Conservation (phyloP, 345 rosid genomes). For the Raphanus raphanistrum region DNA sequence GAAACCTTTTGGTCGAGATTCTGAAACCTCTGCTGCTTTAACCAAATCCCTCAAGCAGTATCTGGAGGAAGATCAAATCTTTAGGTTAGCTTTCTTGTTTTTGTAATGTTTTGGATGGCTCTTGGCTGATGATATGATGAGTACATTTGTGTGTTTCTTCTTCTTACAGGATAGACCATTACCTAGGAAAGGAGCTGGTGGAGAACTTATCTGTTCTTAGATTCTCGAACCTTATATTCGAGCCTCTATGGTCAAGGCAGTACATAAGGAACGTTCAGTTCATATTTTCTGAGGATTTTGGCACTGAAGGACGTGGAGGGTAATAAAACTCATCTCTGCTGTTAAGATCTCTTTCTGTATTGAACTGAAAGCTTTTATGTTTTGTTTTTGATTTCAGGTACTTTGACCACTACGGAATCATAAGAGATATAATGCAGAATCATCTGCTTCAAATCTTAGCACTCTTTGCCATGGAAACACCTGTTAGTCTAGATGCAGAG, state of each 20-base stretch:
- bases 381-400: constrained; percentile 50
- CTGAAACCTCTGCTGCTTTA: constrained; percentile 94
- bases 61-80: constrained; percentile 89
- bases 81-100: constrained; percentile 51
- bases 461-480: constrained; percentile 99
- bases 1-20: constrained; percentile 98
- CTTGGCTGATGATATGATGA: background rate
- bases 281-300: constrained; percentile 96
- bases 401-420: constrained; percentile 90
- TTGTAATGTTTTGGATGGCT: background rate
- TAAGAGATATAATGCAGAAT: constrained; percentile 98
- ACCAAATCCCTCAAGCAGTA: constrained; percentile 81
- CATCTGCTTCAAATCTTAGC: constrained; percentile 98
- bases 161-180: constrained; percentile 87
- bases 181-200: constrained; percentile 95
- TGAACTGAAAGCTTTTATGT: background rate
- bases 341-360: background rate
- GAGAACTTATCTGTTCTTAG: constrained; percentile 96
- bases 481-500: constrained; percentile 97
- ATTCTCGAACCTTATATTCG: constrained; percentile 97
- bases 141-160: constrained; percentile 15
- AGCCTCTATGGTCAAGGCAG: constrained; percentile 96
- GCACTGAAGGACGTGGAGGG: constrained; percentile 99
- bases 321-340: constrained; percentile 24
- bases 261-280: constrained; percentile 90